Evolutionary conservation across 2,329 filamentous ascomycete genomes (phyloP).

Genomic region (Bipolaris bicolor): DNA sequence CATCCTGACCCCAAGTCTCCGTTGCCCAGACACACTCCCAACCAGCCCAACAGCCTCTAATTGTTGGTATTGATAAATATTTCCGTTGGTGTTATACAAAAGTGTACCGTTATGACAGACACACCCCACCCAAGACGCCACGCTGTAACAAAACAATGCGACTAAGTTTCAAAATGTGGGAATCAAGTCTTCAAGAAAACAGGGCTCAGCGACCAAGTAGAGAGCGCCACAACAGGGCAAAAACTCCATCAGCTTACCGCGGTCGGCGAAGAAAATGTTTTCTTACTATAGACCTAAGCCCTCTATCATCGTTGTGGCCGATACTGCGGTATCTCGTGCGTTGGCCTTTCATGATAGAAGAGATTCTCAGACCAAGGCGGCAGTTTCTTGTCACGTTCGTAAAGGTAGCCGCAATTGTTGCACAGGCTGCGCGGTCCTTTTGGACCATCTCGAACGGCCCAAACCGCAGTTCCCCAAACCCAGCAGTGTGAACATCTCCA

Average conservation of each 20-base stretch:
- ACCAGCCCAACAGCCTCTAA: background rate
- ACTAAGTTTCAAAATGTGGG: slow-evolving; percentile 1
- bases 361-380: slow-evolving; percentile 78
- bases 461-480: slow-evolving; percentile 87
- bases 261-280: slow-evolving; percentile 1
- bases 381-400: slow-evolving; percentile 83
- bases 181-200: background rate
- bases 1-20: background rate
- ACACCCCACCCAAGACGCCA: slow-evolving; percentile 10
- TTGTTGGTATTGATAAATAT: background rate
- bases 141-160: slow-evolving; percentile 9
- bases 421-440: slow-evolving; percentile 83
- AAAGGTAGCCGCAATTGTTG: slow-evolving; percentile 89
- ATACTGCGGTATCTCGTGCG: slow-evolving; percentile 32
- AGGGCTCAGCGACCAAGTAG: background rate
- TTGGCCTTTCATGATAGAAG: slow-evolving; percentile 58
- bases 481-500: slow-evolving; percentile 91
- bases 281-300: background rate
- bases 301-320: slow-evolving; percentile 23
- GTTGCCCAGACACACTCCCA: background rate
- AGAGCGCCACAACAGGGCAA: background rate
- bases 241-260: background rate
- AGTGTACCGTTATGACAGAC: background rate
- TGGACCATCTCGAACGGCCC: slow-evolving; percentile 93
- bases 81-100: background rate